phyloP scores from a whole-genome alignment of 2,329 filamentous ascomycete genomes.

The Fusarium sp. region DNA sequence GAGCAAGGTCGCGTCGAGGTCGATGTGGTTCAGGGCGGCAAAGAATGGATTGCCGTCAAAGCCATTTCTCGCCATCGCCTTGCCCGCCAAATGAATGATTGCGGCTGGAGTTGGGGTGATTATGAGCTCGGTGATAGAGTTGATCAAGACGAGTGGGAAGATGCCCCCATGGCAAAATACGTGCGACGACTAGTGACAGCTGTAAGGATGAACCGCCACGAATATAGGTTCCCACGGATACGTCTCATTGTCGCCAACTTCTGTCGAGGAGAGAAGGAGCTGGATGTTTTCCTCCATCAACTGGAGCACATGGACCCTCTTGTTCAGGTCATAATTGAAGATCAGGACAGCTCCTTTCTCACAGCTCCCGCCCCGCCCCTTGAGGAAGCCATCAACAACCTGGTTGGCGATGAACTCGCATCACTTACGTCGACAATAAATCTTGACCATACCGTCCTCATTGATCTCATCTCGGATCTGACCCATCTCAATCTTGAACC shows the following conservation, averaged over 20 bases:
- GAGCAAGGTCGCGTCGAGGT: conserved; percentile 49
- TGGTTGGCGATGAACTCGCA: conserved; percentile 46
- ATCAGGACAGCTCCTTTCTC: conserved; percentile 42
- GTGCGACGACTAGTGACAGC: conserved; percentile 49
- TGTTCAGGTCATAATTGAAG: conserved; percentile 49
- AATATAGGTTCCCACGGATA: conserved; percentile 50
- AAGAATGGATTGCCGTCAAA: conserved; percentile 49
- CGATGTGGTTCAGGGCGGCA: conserved; percentile 49
- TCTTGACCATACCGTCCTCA: conserved; percentile 54
- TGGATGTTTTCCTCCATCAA: conserved; percentile 49
- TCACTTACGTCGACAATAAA: conserved; percentile 51
- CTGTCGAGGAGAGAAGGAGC: conserved; percentile 37
- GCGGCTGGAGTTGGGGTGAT: conserved; percentile 55
- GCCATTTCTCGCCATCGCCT: conserved; percentile 47
- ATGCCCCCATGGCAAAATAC: conserved; percentile 47
- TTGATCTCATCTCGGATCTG: conserved; percentile 53
- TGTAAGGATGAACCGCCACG: conserved; percentile 49
- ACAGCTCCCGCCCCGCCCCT: conserved; percentile 38
- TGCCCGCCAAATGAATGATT: conserved; percentile 52
- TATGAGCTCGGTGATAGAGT: conserved; percentile 46
- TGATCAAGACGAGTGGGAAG: conserved; percentile 49
- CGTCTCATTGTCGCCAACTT: conserved; percentile 50
- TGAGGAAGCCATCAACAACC: conserved; percentile 43
- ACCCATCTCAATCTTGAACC: conserved; percentile 49
- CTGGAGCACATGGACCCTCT: conserved; percentile 44